These are phyloP conservation scores for Plasmodium vivax DNA, from an alignment of 169 alveolate genomes.

Conservation along the genomic window DNA sequence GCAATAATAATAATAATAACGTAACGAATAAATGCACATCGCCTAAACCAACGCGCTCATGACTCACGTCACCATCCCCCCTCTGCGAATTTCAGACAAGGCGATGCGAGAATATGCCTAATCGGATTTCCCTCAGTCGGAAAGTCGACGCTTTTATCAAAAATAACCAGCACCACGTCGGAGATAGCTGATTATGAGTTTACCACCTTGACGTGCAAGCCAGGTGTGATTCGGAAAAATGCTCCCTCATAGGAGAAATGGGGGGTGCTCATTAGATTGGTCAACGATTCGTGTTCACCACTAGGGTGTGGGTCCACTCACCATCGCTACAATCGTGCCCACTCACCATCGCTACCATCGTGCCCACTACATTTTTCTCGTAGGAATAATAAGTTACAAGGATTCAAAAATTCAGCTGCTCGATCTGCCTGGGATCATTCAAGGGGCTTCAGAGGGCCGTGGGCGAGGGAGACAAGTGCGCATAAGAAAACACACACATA, in stretches of 20 bases:
- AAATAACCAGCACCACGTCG: slow-evolving; percentile 96
- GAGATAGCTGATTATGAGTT: slow-evolving; percentile 99
- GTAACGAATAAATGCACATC: neutral
- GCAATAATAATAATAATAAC: neutral
- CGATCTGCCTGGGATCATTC: slow-evolving; percentile 96
- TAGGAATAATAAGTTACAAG: slow-evolving; percentile 85
- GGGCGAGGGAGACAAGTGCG: slow-evolving; percentile 97
- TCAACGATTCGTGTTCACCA: neutral
- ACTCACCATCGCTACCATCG: neutral
- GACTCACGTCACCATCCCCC: neutral
- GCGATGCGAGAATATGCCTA: slow-evolving; percentile 99
- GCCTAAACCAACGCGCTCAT: neutral
- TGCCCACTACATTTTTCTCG: neutral
- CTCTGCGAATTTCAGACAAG: slow-evolving; percentile 83
- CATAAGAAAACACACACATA: neutral
- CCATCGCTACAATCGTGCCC: neutral
- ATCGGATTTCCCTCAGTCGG: slow-evolving; percentile 99
- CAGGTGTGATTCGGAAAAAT: slow-evolving; percentile 87
- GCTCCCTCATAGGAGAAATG: neutral
- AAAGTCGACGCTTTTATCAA: slow-evolving; percentile 96
- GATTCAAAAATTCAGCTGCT: slow-evolving; percentile 97
- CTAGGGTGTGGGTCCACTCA: neutral
- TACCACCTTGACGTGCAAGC: slow-evolving; percentile 99
- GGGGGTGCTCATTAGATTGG: neutral
- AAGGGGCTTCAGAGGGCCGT: slow-evolving; percentile 99